Evolutionary conservation across 169 alveolate species (phyloP), one percentile per base, ranked within the genome.

Genomic region (Plasmodium gallinaceum): DNA sequence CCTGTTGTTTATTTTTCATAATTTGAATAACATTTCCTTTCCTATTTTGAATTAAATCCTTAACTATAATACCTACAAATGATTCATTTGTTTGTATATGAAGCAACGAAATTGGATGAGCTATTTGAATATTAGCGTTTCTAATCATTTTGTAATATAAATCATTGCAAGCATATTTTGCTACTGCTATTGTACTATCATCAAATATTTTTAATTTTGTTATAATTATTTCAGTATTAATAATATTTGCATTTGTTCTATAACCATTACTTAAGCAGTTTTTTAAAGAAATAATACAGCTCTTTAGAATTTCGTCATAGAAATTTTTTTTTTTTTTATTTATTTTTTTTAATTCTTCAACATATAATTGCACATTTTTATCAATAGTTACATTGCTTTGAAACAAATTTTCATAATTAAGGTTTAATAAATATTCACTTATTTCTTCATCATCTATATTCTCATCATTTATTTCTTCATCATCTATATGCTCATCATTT

Each of bases 91-190:
- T 86, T 51, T 86, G 92, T 70, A 86, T 86, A 24, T 70, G 87
- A 37, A 86, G 61, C 7, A 86, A 42, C n/a, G 92, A 58, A 39
- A 86, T 58, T 3, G 92, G 92, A 37, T 71, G 42, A 9, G 87
- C 92, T 60, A 86, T 54, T 26, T 64, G 54, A 46, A 86, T 60
- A 65, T 37, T 86, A 62, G 87, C 86, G n/a, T 52, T 61, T 52
- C 45, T 86, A 58, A 86, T 45, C 61, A 72, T 86, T 71, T 74
- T 16, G 46, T 86, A 86, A 42, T 86, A 86, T 65, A 86, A 52
- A 51, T 86, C 88, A 58, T 86, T 86, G 43, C 92, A 86, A n/a
- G 92, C 92, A 42, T 86, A 86, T 71, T 86, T 86, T 20, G 87
- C 88, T 14, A 86, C 92, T 20, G 92, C 92, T 8, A 26, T 52